Evolutionary conservation across 1,139 yeast genomes (phyloP).

Genomic region (Hyphopichia khmerensis): DNA sequence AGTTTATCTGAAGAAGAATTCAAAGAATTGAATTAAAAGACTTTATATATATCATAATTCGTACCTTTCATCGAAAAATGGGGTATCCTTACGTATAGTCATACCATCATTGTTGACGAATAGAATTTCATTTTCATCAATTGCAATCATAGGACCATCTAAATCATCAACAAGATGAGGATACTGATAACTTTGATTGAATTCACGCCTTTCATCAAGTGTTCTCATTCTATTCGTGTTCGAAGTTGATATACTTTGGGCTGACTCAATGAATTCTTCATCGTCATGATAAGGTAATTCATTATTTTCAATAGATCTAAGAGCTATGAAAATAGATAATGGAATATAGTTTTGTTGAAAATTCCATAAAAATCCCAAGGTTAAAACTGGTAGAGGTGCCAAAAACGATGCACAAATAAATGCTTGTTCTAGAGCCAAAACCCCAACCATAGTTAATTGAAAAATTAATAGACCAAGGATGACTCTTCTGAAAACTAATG

Average conservation of each 20-base stretch:
- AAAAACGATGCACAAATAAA: constrained; percentile 70
- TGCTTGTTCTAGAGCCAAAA: constrained; percentile 76
- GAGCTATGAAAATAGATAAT: constrained; percentile 78
- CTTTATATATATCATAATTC: neutral
- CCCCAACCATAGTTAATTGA: constrained; percentile 91
- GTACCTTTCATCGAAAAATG: constrained; percentile 1
- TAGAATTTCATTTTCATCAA: constrained; percentile 62
- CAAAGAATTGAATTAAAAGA: neutral
- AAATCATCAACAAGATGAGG: constrained; percentile 67
- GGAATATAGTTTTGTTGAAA: constrained; percentile 83
- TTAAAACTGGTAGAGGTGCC: constrained; percentile 71
- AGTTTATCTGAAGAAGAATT: neutral
- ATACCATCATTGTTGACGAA: constrained; percentile 60
- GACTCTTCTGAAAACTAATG: constrained; percentile 58
- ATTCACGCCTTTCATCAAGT: constrained; percentile 66
- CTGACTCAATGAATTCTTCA: constrained; percentile 10
- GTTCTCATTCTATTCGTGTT: constrained; percentile 29
- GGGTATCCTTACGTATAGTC: constrained; percentile 16
- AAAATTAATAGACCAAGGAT: constrained; percentile 59
- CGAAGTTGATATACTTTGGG: constrained; percentile 3
- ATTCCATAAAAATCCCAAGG: constrained; percentile 70
- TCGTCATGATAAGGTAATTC: constrained; percentile 17
- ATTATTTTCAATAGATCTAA: constrained; percentile 47
- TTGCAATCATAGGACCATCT: constrained; percentile 80
- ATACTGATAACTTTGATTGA: constrained; percentile 69